Evolutionary conservation across 1,284 basidiomycete genomes (phyloP).

Genomic region (Irpex sp.): DNA sequence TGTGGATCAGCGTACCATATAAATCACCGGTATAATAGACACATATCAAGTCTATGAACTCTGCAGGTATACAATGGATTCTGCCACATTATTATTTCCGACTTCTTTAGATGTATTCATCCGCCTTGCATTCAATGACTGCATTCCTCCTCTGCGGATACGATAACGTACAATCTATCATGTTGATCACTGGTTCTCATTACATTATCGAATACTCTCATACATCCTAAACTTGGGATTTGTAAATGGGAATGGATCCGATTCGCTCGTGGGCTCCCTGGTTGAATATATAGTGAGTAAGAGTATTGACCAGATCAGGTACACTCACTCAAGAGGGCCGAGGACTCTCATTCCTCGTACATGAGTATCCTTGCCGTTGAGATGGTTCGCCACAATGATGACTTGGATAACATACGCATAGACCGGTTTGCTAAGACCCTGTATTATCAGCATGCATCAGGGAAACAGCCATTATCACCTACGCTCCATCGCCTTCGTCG

Average conservation of each 20-base stretch:
- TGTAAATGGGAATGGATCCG: constrained; percentile 69
- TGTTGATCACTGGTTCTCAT: background rate
- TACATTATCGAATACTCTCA: constrained; percentile 63
- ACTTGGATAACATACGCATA: constrained; percentile 90
- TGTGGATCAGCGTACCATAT: too few species aligned
- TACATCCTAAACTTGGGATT: constrained; percentile 70
- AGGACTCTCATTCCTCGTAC: constrained; percentile 86
- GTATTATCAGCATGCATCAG: background rate
- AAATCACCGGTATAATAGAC: too few species aligned
- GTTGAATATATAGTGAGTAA: background rate
- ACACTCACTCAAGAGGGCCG: constrained; percentile 71
- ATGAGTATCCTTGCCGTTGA: constrained; percentile 99
- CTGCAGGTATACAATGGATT: too few species aligned
- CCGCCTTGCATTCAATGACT: too few species aligned
- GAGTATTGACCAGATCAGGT: background rate
- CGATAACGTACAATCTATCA: background rate
- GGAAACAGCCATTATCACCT: constrained; percentile 22
- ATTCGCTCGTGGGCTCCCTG: constrained; percentile 40
- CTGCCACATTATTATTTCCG: too few species aligned
- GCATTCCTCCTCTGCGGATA: too few species aligned
- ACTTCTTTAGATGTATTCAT: too few species aligned
- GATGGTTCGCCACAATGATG: constrained; percentile 89
- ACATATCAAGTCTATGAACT: too few species aligned
- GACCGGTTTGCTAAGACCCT: constrained; percentile 69
- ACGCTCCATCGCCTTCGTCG: constrained; percentile 76